Evolutionary conservation across 306 rosid genomes (phyloP).

Genomic region (Rosa persica): DNA sequence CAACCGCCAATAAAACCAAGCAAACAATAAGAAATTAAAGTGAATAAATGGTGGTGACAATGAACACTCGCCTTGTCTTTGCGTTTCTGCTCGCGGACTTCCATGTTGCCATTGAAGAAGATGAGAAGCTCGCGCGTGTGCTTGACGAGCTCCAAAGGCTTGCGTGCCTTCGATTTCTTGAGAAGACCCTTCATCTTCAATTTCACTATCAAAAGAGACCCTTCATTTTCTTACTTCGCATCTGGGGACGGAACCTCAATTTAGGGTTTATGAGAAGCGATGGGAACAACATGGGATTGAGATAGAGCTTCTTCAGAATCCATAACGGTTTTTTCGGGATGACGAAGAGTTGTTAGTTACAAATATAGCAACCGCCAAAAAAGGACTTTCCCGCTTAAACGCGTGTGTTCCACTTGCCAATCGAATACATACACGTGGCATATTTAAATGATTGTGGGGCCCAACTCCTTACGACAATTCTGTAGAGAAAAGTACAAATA

Average conservation of each 20-base stretch:
- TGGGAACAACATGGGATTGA: background rate
- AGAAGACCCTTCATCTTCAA: conserved; percentile 40
- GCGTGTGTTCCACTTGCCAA: background rate
- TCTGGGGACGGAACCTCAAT: background rate
- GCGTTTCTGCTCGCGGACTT: conserved; percentile 35
- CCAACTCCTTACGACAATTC: background rate
- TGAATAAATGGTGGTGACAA: too few relatives aligned
- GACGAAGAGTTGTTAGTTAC: background rate
- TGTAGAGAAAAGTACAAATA: background rate
- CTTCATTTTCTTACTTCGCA: background rate
- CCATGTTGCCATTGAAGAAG: conserved; percentile 24
- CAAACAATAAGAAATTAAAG: background rate
- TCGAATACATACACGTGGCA: background rate
- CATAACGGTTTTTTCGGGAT: background rate
- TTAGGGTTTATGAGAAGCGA: conserved; percentile 26
- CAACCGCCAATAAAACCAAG: background rate
- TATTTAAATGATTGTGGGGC: background rate
- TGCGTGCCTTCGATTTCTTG: conserved; percentile 37
- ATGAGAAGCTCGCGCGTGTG: conserved; percentile 40
- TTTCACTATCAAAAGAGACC: background rate
- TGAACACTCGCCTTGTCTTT: conserved; percentile 46
- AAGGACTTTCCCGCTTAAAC: background rate
- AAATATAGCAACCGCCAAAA: background rate
- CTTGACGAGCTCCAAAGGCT: conserved; percentile 47
- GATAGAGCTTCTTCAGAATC: background rate